A percentile compares a stretch with the other conserved stretches of the same genome.
Evolutionary conservation across 139 green algal genomes (phyloP).

Genomic region (Limnomonas spitsbergensis): DNA sequence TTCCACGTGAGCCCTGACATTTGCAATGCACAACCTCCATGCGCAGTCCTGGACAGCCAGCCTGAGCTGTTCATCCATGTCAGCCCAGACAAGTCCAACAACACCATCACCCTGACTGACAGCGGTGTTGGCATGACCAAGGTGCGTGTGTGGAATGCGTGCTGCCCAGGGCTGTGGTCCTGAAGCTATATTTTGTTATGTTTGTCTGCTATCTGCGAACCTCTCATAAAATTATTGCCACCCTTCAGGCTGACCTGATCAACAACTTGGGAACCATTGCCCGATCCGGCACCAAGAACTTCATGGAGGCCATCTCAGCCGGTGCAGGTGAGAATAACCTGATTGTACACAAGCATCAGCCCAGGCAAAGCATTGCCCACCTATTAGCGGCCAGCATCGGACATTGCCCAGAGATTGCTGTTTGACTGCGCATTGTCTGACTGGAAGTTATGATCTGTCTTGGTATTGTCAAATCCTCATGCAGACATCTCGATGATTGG

Average conservation of each 20-base stretch:
- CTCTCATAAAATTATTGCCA: neutral
- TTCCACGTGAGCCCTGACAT: too few relatives aligned
- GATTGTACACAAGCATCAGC: neutral
- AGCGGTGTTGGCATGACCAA: slow-evolving; percentile 98
- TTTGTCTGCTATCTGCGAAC: too few relatives aligned
- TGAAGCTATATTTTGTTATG: neutral
- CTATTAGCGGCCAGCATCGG: too few relatives aligned
- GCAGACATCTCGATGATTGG: slow-evolving; percentile 98
- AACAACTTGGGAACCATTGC: slow-evolving; percentile 99
- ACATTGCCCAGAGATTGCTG: too few relatives aligned
- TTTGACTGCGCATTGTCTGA: too few relatives aligned
- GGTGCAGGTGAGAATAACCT: slow-evolving; percentile 77
- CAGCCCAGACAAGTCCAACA: slow-evolving; percentile 93
- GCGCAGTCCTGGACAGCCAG: slow-evolving; percentile 85
- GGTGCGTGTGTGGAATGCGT: slow-evolving; percentile 18
- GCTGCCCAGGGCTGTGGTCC: neutral
- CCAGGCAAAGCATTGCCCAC: too few relatives aligned
- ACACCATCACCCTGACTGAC: slow-evolving; percentile 94
- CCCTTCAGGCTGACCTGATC: slow-evolving; percentile 81
- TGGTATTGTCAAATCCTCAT: too few relatives aligned
- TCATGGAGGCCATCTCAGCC: slow-evolving; percentile 98
- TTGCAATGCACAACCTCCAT: neutral
- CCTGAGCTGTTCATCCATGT: slow-evolving; percentile 97
- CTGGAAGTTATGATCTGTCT: too few relatives aligned
- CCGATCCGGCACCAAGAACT: slow-evolving; percentile 94